Conservation (phyloP, 495 filamentous ascomycete species). For the Talaromyces ruber region DNA sequence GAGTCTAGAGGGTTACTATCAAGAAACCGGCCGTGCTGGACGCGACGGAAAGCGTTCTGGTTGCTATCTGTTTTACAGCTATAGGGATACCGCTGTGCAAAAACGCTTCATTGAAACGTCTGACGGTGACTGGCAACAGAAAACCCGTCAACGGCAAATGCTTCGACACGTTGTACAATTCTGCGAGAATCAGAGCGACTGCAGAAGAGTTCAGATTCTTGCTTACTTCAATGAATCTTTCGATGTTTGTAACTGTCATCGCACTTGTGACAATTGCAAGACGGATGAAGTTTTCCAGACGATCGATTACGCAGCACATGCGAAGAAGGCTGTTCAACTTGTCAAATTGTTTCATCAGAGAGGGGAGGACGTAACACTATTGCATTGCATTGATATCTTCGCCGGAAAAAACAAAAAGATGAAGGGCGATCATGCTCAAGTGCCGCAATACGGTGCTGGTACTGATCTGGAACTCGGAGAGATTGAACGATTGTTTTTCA, state of each 20-base stretch:
- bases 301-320: conserved; percentile 69
- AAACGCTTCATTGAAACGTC: conserved; percentile 72
- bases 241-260: conserved; percentile 56
- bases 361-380: conserved; percentile 37
- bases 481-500: conserved; percentile 56
- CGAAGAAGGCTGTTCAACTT: conserved; percentile 55
- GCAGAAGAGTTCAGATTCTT: conserved; percentile 79
- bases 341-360: conserved; percentile 46
- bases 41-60: conserved; percentile 80
- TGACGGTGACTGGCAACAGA: conserved; percentile 67
- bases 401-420: conserved; percentile 46
- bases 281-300: conserved; percentile 57
- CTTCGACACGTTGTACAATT: conserved; percentile 73
- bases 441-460: conserved; percentile 47
- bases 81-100: conserved; percentile 54
- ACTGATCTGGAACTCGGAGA: conserved; percentile 47
- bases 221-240: conserved; percentile 88
- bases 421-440: conserved; percentile 34
- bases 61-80: conserved; percentile 84
- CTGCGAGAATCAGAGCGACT: conserved; percentile 81
- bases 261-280: conserved; percentile 80
- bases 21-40: conserved; percentile 92
- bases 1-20: conserved; percentile 96
- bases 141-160: conserved; percentile 76
- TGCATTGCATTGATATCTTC: conserved; percentile 52